Base-by-base conservation (phyloP, 371 early-diverging fungal species). In the Apophysomyces elegans region DNA sequence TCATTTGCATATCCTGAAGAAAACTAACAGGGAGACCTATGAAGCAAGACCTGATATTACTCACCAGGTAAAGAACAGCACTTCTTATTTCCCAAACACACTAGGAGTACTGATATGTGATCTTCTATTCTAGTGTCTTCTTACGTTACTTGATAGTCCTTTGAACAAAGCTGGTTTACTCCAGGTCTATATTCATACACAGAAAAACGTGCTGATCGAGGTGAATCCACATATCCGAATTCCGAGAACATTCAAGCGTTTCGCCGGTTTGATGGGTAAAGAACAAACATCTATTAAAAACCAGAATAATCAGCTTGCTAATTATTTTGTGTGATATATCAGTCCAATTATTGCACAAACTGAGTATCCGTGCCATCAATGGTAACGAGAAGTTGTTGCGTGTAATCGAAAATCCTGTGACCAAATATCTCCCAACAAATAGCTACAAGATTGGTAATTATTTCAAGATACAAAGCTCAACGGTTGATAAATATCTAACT, bases 241-340 rank as follows among this genome's bases (percentile, higher is more conserved):
- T 71, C 99, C 99, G 21, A 85, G 99, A 78, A 98, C 99, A 8
- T 98, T 95, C 74, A 96, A 95, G 81, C 92, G 99, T 68, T 99
- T 99, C 81, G 91, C 94, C 63, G 99, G 99, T 45, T 82, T 99
- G 59, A 95, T 98, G 93, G 88, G 87, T 84, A 84, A 63, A 68
- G 9, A 5, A n/a, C 12, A 41, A 58, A 32, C 14, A 7, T 16
- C 44, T 5, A 14, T 41, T n/a, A 12, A 41, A 18, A 16, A n/a
- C 37, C 37, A 58, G n/a, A 32, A 35, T 58, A 16, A 35, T 7
- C 21, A 5, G 14, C 18, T n/a, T n/a, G 14, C 37, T 50, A 14
- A 44, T 36, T 58, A 38, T 39, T 61, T 26, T 37, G 35, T 56
- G 16, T 9, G 7, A 3, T 16, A 5, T 58, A 13, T 2, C 67